These are phyloP conservation scores for Colletotrichum lentis DNA, from an alignment of 2,329 filamentous ascomycete genomes.

Conservation along the genomic window DNA sequence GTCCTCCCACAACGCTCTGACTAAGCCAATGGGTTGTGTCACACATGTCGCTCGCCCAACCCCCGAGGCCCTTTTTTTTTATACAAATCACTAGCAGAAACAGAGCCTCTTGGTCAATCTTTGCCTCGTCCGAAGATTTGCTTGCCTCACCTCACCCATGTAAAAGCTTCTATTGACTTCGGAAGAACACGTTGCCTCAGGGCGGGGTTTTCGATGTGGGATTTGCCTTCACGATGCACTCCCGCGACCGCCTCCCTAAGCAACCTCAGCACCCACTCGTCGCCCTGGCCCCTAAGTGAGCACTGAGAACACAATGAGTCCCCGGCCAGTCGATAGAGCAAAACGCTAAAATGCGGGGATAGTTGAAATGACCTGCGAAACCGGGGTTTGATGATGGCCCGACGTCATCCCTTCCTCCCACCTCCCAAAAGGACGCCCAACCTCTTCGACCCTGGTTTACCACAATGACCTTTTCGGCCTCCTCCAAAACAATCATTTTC, in stretches of 20 bases:
- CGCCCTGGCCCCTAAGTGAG: too few relatives aligned
- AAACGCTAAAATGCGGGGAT: conserved; percentile 10
- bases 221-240: conserved; percentile 14
- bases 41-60: conserved; percentile 6
- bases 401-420: conserved; percentile 12
- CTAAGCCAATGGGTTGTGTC: conserved; percentile 12
- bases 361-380: neutral
- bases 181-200: neutral
- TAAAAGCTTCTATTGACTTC: conserved; percentile 35
- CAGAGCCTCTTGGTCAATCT: conserved; percentile 27
- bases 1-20: conserved; percentile 6
- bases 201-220: neutral
- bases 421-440: neutral
- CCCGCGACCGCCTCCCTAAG: neutral
- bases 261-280: neutral
- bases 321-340: neutral
- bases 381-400: neutral
- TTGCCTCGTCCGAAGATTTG: conserved; percentile 30
- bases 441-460: conserved; percentile 24
- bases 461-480: conserved; percentile 12
- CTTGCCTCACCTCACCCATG: conserved; percentile 23
- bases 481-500: conserved; percentile 1
- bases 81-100: too few relatives aligned
- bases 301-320: neutral
- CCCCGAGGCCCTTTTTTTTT: too few relatives aligned